Percentiles rank a stretch among this genome's conserved stretches.
Conservation (phyloP, 2,329 filamentous ascomycete species). For the Cryphonectria naterciae region DNA sequence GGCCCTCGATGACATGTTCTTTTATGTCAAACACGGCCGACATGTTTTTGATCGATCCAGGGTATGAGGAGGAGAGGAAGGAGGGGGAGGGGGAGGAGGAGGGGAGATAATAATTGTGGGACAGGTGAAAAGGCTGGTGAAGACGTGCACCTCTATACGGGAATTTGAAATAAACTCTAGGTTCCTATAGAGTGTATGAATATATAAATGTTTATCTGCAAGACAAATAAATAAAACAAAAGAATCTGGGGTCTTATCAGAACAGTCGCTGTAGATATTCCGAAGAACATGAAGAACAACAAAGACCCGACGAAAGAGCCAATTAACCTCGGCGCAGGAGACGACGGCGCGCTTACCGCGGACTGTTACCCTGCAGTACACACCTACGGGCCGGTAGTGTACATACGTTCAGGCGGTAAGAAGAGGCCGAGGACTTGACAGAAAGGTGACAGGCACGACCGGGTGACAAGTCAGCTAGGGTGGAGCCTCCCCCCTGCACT, state of each 20-base stretch:
- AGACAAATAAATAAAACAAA: not conserved
- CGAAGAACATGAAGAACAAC: not conserved
- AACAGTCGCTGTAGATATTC: not conserved
- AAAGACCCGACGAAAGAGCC: not conserved
- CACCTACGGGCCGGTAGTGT: too few relatives aligned
- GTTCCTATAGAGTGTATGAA: not conserved
- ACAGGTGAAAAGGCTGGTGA: not conserved
- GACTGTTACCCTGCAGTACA: too few relatives aligned
- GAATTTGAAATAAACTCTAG: not conserved
- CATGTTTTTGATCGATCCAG: slow-evolving; percentile 31
- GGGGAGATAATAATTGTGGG: not conserved
- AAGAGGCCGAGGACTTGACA: not conserved
- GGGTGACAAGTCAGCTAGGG: not conserved
- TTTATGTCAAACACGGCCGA: slow-evolving; percentile 63
- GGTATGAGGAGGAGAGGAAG: not conserved
- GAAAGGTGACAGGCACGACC: not conserved
- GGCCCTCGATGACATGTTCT: slow-evolving; percentile 73
- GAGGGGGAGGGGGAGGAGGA: not conserved
- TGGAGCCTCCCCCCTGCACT: too few relatives aligned
- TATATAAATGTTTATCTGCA: not conserved
- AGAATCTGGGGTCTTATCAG: not conserved
- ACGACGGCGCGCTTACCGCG: not conserved
- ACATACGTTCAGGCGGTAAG: not conserved
- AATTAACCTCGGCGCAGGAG: slow-evolving; percentile 3
- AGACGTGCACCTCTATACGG: not conserved